A percentile compares a stretch with the other conserved stretches of the same genome.
Evolutionary conservation across 352 stramenopile genomes (phyloP).

Genomic region (Phytophthora palmivora): DNA sequence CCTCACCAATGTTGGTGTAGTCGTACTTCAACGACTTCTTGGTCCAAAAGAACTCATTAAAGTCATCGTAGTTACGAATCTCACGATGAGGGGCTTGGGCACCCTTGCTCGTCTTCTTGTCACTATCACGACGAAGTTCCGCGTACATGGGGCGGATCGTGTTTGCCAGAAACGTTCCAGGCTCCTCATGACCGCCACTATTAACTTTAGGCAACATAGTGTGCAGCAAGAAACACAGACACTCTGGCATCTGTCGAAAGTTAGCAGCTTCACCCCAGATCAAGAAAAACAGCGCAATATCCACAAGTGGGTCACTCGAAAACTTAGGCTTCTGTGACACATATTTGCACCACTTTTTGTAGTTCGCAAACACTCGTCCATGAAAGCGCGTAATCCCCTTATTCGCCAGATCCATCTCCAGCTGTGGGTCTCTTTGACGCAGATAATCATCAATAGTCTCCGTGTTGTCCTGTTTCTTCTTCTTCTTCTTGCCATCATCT

Average conservation of each 20-base stretch:
- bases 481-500: conserved; percentile 46
- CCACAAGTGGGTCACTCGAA: conserved; percentile 75
- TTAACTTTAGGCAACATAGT: conserved; percentile 72
- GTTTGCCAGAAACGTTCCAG: conserved; percentile 65
- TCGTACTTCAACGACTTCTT: conserved; percentile 87
- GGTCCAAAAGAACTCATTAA: conserved; percentile 90
- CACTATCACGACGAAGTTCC: conserved; percentile 73
- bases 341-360: conserved; percentile 90
- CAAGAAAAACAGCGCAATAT: conserved; percentile 81
- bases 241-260: conserved; percentile 84
- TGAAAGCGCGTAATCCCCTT: conserved; percentile 77
- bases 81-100: conserved; percentile 68
- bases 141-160: conserved; percentile 83
- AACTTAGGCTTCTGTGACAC: conserved; percentile 81
- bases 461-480: conserved; percentile 44
- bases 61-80: conserved; percentile 90
- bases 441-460: conserved; percentile 45
- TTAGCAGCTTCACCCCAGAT: conserved; percentile 89
- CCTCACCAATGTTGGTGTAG: conserved; percentile 64
- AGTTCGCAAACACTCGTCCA: conserved; percentile 78
- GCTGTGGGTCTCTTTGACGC: conserved; percentile 66
- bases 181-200: conserved; percentile 55
- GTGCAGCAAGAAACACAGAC: conserved; percentile 81
- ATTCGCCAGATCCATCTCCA: conserved; percentile 71
- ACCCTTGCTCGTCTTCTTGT: conserved; percentile 88